Evolutionary conservation across 306 rosid species (phyloP).

Genomic region (Vicia sativa): DNA sequence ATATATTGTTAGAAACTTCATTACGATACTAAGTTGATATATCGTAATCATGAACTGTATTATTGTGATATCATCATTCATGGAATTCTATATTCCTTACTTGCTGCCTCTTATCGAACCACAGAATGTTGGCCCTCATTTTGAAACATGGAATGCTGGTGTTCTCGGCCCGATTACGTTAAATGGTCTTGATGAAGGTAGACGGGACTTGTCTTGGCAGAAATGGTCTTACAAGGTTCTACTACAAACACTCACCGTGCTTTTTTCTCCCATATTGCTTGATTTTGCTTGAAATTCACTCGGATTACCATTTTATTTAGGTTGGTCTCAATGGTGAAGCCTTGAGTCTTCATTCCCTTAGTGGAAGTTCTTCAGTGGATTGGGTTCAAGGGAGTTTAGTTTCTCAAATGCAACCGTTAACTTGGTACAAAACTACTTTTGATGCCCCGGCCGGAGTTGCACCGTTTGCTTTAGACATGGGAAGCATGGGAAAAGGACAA

Average conservation of each 20-base stretch:
- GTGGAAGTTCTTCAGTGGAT: constrained; percentile 87
- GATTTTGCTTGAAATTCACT: constrained; percentile 36
- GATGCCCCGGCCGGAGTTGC: constrained; percentile 80
- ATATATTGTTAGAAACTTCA: constrained; percentile 5
- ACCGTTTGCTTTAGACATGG: constrained; percentile 88
- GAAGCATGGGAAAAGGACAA: constrained; percentile 97
- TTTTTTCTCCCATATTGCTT: constrained; percentile 18
- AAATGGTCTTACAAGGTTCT: constrained; percentile 97
- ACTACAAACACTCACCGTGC: constrained; percentile 5
- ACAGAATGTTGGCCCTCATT: constrained; percentile 96
- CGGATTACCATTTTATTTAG: constrained; percentile 46
- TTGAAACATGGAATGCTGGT: constrained; percentile 98
- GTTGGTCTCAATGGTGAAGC: constrained; percentile 93
- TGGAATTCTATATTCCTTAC: no score
- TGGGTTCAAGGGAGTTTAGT: constrained; percentile 77
- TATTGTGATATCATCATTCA: no score
- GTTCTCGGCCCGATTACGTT: constrained; percentile 88
- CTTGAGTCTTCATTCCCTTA: constrained; percentile 89
- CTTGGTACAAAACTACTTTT: constrained; percentile 93
- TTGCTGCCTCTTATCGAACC: no score
- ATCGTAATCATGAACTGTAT: no score
- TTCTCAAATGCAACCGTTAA: constrained; percentile 70
- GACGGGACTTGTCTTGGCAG: constrained; percentile 97
- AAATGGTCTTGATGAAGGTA: constrained; percentile 87
- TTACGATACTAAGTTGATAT: constrained; percentile 11